These are phyloP conservation scores for Alternaria rosae DNA, from an alignment of 2,329 filamentous ascomycete species.

Conservation along the genomic window DNA sequence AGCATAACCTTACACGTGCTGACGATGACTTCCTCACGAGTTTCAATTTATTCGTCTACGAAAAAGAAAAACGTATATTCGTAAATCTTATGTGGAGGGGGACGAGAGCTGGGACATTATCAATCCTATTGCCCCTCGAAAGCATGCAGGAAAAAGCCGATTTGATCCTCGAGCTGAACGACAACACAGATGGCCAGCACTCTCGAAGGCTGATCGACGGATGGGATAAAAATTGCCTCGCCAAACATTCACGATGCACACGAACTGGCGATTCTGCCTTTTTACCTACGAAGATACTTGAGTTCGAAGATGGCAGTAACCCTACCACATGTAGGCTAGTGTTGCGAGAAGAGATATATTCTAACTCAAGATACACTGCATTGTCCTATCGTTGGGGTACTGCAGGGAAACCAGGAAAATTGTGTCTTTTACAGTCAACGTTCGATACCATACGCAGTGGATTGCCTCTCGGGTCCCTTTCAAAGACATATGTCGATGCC, in stretches of 20 bases:
- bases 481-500: background rate
- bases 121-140: no score
- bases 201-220: background rate
- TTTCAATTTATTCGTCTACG: no score
- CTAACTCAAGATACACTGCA: background rate
- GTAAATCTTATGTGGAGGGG: no score
- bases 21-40: no score
- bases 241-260: fast-evolving
- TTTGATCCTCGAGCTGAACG: background rate
- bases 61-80: no score
- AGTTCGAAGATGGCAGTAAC: fast-evolving
- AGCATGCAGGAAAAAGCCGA: no score
- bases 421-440: background rate
- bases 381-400: background rate
- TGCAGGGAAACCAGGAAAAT: background rate
- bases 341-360: background rate
- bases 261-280: background rate
- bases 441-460: background rate
- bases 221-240: background rate
- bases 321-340: background rate
- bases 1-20: no score
- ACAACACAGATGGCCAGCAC: background rate
- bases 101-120: no score
- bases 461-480: background rate
- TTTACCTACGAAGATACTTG: background rate